phyloP scores from a whole-genome alignment of 768 basidiomycete genomes.

The Kwoniella dejecticola region DNA sequence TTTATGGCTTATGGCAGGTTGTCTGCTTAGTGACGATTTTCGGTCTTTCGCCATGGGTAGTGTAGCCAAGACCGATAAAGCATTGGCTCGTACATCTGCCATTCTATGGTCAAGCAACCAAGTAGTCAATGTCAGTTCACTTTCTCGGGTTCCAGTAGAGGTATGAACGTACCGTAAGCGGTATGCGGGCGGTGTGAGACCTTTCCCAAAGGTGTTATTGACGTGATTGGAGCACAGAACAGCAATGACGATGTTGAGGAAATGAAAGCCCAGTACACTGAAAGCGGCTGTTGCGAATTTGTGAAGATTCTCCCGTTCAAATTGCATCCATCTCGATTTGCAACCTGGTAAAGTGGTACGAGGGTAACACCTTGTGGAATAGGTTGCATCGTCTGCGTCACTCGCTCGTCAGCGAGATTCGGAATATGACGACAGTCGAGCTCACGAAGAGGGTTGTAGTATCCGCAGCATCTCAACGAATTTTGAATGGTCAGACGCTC shows the following conservation, averaged over 20 bases:
- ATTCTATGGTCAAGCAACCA: conserved; percentile 13
- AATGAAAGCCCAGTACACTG: conserved; percentile 64
- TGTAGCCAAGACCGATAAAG: conserved; percentile 29
- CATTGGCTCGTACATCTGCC: conserved; percentile 46
- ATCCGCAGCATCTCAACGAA: conserved; percentile 66
- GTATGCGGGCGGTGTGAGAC: conserved; percentile 66
- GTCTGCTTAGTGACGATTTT: conserved; percentile 4
- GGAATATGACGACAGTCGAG: no score
- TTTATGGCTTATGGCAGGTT: conserved; percentile 16
- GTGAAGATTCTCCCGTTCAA: conserved; percentile 61
- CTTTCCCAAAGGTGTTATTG: conserved; percentile 64
- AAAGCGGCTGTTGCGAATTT: conserved; percentile 63
- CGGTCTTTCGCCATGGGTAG: conserved; percentile 12
- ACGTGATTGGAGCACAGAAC: conserved; percentile 73
- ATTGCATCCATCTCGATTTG: conserved; percentile 63
- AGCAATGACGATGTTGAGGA: conserved; percentile 64
- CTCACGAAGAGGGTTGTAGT: conserved; percentile 62
- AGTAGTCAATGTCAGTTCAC: background rate
- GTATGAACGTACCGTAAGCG: conserved; percentile 57
- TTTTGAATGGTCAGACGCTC: conserved; percentile 67
- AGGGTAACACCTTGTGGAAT: conserved; percentile 65
- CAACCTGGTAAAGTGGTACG: conserved; percentile 69
- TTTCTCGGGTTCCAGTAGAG: no score
- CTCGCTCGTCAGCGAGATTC: no score
- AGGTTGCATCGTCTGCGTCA: conserved; percentile 61